Base-by-base conservation (phyloP, 257 asterid genomes). In the Avicennia marina region DNA sequence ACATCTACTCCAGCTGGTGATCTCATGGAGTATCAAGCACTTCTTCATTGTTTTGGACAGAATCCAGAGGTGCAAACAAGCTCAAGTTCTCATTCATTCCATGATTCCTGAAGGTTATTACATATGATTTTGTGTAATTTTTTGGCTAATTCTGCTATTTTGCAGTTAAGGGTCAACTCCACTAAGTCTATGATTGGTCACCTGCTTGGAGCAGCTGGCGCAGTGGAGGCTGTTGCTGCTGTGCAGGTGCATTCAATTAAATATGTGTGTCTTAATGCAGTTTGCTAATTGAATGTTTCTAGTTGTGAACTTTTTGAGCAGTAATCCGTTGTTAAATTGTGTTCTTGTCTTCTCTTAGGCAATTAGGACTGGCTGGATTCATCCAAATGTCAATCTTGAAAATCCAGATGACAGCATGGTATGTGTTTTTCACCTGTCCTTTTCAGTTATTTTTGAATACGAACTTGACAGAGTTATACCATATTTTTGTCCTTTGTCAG, bases 121-220 rank as follows among this genome's bases (percentile, higher is more conserved):
- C 25, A 33, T 33, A 41, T 44, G 31, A 8, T 0, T 34, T 44
- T 62, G 54, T 20, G 13, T 29, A 38, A 44, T 50, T 33, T 18
- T 53, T 18, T 63, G 67, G 40, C 45, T 50, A 58, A 34, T 31
- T 41, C 41, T 3, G 10, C 19, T 56, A 15, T 38, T 70, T 46
- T 79, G 63, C 84, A 93, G 97, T 78, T 93, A 69, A 76, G 74
- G 63, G 94, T 93, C 83, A 93, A 93, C 84, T 93, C 98, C 34
- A 88, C 97, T 66, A 93, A 93, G 71, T 93, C 98, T 52, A 93
- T 93, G 97, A 84, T 74, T n/a, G 98, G 98, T 24, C 98, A 93
- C 76, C 81, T 93, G 47, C 95, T 93, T 25, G 98, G 98, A 36
- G 97, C 98, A 67, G 90, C 97, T 71, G 98, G 97, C 65, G 95